Evolutionary conservation across 805 yeast species (phyloP).

Genomic region (Yarrowia bubula): DNA sequence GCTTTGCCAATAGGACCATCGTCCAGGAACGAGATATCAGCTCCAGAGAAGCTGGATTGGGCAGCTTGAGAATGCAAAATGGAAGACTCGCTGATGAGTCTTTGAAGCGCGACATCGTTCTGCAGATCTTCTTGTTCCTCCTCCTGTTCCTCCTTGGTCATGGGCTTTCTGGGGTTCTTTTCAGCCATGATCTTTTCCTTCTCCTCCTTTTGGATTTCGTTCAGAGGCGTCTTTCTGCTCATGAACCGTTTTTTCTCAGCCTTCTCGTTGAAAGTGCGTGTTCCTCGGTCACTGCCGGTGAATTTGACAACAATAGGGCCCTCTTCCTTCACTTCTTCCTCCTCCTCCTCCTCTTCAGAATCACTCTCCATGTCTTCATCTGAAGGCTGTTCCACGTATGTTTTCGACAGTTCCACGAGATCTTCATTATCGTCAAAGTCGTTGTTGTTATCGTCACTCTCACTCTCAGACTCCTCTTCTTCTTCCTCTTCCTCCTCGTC

Average conservation of each 20-base stretch:
- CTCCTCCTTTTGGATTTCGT: slow-evolving; percentile 5
- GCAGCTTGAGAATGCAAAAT: slow-evolving; percentile 42
- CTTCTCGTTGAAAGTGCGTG: slow-evolving; percentile 29
- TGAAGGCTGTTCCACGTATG: slow-evolving; percentile 31
- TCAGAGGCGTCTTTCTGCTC: slow-evolving; percentile 30
- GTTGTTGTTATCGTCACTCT: slow-evolving; percentile 28
- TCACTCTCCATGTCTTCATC: slow-evolving; percentile 29
- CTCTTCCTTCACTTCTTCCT: not conserved
- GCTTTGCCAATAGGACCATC: slow-evolving; percentile 42
- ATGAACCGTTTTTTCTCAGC: slow-evolving; percentile 36
- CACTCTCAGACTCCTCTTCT: slow-evolving; percentile 10
- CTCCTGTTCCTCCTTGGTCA: slow-evolving; percentile 28
- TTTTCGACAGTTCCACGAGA: slow-evolving; percentile 12
- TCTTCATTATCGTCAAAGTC: slow-evolving; percentile 34
- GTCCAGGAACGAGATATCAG: slow-evolving; percentile 39
- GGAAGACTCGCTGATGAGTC: slow-evolving; percentile 67
- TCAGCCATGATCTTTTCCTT: not conserved
- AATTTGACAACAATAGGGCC: slow-evolving; percentile 40
- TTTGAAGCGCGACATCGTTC: slow-evolving; percentile 65
- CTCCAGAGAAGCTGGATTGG: slow-evolving; percentile 34
- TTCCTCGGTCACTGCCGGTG: slow-evolving; percentile 35
- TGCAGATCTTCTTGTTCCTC: slow-evolving; percentile 52
- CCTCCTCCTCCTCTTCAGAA: not conserved
- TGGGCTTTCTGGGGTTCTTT: not conserved
- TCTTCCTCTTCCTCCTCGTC: slow-evolving; percentile 4